phyloP scores from a whole-genome alignment of 208 protist genomes.

The Trypanosomatidae sp. region DNA sequence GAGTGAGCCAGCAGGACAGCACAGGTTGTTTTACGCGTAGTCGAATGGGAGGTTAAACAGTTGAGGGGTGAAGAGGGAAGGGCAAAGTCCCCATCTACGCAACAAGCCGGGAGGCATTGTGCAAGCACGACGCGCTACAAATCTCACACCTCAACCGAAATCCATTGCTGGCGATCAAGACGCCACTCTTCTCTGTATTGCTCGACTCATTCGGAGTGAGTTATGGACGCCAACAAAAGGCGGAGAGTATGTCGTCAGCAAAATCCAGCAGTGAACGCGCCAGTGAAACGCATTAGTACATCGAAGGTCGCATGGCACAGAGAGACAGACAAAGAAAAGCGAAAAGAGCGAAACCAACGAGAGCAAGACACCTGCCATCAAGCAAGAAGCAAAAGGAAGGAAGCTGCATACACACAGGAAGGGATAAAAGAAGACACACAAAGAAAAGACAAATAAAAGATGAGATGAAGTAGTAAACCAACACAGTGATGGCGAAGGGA shows the following conservation, averaged over 20 bases:
- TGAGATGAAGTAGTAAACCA: background rate
- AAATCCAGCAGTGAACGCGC: background rate
- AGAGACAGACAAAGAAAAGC: background rate
- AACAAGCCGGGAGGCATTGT: background rate
- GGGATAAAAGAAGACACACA: background rate
- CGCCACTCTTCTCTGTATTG: background rate
- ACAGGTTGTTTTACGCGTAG: background rate
- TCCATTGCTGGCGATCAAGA: background rate
- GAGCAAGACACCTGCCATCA: background rate
- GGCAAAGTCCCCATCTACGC: background rate
- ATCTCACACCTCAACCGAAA: background rate
- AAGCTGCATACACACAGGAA: background rate
- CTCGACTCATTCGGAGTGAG: background rate
- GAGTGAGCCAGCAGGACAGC: background rate
- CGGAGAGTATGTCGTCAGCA: background rate
- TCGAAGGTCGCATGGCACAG: background rate
- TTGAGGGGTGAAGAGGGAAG: background rate
- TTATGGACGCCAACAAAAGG: background rate
- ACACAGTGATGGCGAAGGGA: background rate
- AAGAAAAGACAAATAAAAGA: background rate
- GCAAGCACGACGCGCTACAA: background rate
- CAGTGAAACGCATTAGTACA: background rate
- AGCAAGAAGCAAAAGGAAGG: background rate
- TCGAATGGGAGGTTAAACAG: background rate
- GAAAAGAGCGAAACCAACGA: background rate